Conservation (phyloP, 495 filamentous ascomycete genomes). For the Penicillium cinerascens region DNA sequence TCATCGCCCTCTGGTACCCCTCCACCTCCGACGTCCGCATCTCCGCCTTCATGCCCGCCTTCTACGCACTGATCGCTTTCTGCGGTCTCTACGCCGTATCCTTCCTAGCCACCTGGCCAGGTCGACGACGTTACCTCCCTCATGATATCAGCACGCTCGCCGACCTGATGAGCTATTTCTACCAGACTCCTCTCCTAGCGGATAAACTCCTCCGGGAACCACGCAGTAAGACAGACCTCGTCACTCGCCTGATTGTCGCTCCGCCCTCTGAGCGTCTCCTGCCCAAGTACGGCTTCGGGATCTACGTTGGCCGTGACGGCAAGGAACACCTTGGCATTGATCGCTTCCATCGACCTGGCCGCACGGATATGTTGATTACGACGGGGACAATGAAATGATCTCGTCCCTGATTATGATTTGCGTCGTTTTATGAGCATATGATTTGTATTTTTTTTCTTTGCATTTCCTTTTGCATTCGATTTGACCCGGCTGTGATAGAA, state of each 20-base stretch:
- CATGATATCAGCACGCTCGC: constrained; percentile 67
- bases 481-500: background rate
- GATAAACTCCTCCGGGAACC: constrained; percentile 64
- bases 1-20: constrained; percentile 70
- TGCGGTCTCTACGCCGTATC: constrained; percentile 65
- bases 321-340: constrained; percentile 66
- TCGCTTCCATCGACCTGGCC: constrained; percentile 47
- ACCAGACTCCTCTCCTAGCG: constrained; percentile 61
- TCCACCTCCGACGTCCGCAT: constrained; percentile 56
- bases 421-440: constrained; percentile 14
- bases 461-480: background rate
- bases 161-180: constrained; percentile 73
- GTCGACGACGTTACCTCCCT: constrained; percentile 57
- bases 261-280: constrained; percentile 45
- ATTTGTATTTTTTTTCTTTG: background rate
- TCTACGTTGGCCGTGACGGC: constrained; percentile 58
- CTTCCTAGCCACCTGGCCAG: constrained; percentile 55
- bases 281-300: constrained; percentile 59
- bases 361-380: constrained; percentile 45
- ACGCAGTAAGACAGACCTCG: constrained; percentile 57
- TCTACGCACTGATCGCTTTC: constrained; percentile 61
- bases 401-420: constrained; percentile 11
- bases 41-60: constrained; percentile 64
- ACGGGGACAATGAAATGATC: constrained; percentile 33
- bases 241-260: constrained; percentile 54